phyloP scores from a whole-genome alignment of 139 green algal species.

The Chlamydomonas incerta region DNA sequence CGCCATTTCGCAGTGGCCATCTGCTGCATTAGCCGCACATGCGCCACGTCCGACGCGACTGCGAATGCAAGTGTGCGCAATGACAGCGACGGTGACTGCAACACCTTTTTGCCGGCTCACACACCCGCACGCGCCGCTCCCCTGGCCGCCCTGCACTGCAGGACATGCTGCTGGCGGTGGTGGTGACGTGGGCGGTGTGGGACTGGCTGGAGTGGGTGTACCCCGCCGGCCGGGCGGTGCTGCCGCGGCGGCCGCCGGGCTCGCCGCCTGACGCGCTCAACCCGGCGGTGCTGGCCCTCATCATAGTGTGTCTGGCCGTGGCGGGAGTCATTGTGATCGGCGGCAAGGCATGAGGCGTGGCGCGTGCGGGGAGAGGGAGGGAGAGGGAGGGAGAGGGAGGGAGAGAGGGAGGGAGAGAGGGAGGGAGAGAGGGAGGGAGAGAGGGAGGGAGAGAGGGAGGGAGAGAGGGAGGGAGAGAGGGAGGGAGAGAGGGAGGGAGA shows the following conservation, averaged over 20 bases:
- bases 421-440: no score
- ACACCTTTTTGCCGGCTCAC: background rate
- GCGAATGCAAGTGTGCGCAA: background rate
- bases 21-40: background rate
- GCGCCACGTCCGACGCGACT: no score
- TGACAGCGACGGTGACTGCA: background rate
- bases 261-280: conserved; percentile 45
- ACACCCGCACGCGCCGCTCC: background rate
- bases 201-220: conserved; percentile 73
- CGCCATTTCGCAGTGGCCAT: no score
- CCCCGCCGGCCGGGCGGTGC: conserved; percentile 31
- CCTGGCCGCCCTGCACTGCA: background rate
- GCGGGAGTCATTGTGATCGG: conserved; percentile 62
- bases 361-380: no score
- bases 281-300: conserved; percentile 47
- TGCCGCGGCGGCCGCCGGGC: conserved; percentile 28
- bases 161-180: conserved; percentile 87
- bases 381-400: no score
- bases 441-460: no score
- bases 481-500: no score
- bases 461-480: no score
- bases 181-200: conserved; percentile 82
- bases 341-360: conserved; percentile 62
- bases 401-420: no score
- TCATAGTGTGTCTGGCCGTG: conserved; percentile 40